A percentile compares a stretch with the other conserved stretches of the same genome.
Conservation (phyloP, 2,329 filamentous ascomycete species). For the Pseudogymnoascus sp. region DNA sequence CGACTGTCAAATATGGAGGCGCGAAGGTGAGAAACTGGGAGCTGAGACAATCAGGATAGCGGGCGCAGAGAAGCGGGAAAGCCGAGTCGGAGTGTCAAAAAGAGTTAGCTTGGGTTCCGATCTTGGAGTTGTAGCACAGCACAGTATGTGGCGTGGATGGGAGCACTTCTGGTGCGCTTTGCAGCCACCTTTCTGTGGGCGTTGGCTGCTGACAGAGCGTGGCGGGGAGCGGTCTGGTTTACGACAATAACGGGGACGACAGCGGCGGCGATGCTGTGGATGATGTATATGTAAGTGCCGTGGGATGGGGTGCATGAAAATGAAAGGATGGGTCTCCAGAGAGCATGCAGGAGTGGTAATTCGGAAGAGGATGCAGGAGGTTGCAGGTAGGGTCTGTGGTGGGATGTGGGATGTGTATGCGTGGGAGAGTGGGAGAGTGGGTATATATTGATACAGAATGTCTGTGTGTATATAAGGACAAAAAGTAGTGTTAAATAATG, state of each 20-base stretch:
- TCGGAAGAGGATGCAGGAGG: neutral
- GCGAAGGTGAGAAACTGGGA: neutral
- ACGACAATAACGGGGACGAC: neutral
- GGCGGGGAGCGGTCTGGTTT: neutral
- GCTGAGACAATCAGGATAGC: neutral
- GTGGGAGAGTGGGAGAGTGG: slow-evolving; percentile 2
- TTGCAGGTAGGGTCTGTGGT: neutral
- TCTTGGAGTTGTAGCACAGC: neutral
- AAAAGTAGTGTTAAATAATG: neutral
- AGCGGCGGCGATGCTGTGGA: neutral
- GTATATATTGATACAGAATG: neutral
- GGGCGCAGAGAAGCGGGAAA: neutral
- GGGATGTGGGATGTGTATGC: neutral
- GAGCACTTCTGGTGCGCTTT: neutral
- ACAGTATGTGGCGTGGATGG: neutral
- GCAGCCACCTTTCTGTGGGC: neutral
- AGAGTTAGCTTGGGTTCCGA: neutral
- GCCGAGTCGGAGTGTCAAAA: slow-evolving; percentile 5
- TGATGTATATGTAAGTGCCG: slow-evolving; percentile 4
- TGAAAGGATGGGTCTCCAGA: neutral
- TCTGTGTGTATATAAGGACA: neutral
- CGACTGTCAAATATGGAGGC: neutral
- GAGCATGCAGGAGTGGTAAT: neutral
- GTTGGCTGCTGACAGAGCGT: neutral
- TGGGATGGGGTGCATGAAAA: slow-evolving; percentile 2